Base-by-base conservation (phyloP, 208 protist genomes). In the Wallacemonas sp. region DNA sequence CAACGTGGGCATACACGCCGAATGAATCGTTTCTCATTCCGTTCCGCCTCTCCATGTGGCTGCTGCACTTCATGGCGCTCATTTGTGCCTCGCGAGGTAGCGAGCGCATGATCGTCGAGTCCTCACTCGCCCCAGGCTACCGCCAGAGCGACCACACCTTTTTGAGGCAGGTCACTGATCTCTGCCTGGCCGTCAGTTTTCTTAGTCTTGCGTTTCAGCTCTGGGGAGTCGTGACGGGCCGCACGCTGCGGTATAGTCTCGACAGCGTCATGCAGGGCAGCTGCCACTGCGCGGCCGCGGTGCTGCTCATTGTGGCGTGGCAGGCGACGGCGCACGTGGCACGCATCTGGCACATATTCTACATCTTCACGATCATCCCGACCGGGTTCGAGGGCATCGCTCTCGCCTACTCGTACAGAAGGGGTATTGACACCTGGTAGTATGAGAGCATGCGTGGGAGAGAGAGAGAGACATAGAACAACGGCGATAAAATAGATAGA, bases 301-400 rank as follows among this genome's bases (percentile, higher is more conserved):
- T 88, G 24, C 49, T 87, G 36, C 70, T 94, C 17, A 78, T 92
- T 39, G 48, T 86, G 9, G 56, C 65, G 1, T 94, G 85, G 34
- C 47, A 78, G n/a, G 48, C 57, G 21, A 66, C 44, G n/a, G 70
- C 68, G 9, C 71, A 85, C 61, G 75, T 90, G 0, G 72, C 65
- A 9, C 72, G 74, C 9, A 65, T 90, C 6, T 94, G 80, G 80
- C 81, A 90, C 24, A 64, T 92, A 1, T 92, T 92, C 29, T 92
- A 85, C 58, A 78, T 85, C 14, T 92, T 91, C 43, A 78, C 75
- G 49, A 80, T 88, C 29, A 83, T 90, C 23, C 83, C 88, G 26
- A 83, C 83, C n/a, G 75, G 60, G 23, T 65, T 91, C 44, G 88
- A 92, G 41, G 62, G 74, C 8, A 46, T 80, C 17, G 62, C 73